Evolutionary conservation across 2,329 filamentous ascomycete genomes (phyloP).

Genomic region (Blastomyces silverae): DNA sequence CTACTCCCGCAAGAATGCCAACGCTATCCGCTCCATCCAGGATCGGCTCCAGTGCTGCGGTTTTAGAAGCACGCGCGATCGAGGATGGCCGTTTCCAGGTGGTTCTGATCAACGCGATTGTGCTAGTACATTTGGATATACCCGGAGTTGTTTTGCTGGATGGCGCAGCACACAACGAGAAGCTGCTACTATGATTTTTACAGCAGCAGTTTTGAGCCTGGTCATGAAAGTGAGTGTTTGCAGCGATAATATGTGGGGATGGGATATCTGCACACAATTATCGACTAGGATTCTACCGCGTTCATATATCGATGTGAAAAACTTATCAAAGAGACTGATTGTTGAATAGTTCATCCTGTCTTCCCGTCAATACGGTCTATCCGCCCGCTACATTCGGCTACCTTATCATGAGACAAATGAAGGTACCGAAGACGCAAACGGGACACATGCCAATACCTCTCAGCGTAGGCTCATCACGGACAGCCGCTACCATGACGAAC

Average conservation of each 20-base stretch:
- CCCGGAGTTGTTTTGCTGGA: conserved; percentile 14
- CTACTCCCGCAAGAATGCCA: conserved; percentile 16
- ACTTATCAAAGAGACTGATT: not conserved
- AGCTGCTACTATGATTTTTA: conserved; percentile 17
- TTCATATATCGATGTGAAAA: not conserved
- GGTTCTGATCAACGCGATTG: conserved; percentile 14
- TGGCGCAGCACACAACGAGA: conserved; percentile 13
- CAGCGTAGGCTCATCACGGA: not conserved
- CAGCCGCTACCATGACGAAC: not conserved
- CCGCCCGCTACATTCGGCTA: not conserved
- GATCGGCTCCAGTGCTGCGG: conserved; percentile 19
- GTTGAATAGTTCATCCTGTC: conserved; percentile 1
- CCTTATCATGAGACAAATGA: not conserved
- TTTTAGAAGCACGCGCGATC: conserved; percentile 16
- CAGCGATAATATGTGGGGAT: not conserved
- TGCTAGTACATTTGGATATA: conserved; percentile 14
- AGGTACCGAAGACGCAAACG: not conserved
- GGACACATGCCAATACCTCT: not conserved
- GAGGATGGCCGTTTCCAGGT: conserved; percentile 18
- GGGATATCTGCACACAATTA: not conserved
- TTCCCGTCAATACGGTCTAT: not conserved
- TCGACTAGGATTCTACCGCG: not conserved
- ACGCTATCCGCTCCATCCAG: conserved; percentile 19
- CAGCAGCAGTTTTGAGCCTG: conserved; percentile 13
- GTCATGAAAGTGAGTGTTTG: conserved; percentile 10